Evolutionary conservation across 2,329 filamentous ascomycete genomes (phyloP).

Genomic region (Nothophaeocryptopus gaeumannii): DNA sequence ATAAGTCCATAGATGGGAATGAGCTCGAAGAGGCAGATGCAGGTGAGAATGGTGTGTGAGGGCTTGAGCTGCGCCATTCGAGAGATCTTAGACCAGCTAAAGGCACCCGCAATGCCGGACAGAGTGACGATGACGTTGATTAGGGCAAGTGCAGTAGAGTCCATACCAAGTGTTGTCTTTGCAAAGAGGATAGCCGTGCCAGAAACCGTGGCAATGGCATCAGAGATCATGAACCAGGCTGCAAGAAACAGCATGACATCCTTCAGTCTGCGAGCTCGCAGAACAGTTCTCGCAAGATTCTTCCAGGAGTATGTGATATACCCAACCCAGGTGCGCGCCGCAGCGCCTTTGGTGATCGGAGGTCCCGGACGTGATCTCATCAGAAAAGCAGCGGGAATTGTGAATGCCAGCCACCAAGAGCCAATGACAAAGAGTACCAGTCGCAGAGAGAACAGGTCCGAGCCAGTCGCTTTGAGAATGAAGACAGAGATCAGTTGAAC

Average conservation of each 20-base stretch:
- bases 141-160: constrained; percentile 78
- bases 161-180: constrained; percentile 89
- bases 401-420: constrained; percentile 89
- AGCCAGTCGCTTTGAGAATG: constrained; percentile 68
- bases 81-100: constrained; percentile 82
- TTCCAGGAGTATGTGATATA: constrained; percentile 85
- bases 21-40: constrained; percentile 83
- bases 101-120: constrained; percentile 80
- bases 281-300: constrained; percentile 75
- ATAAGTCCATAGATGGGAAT: constrained; percentile 89
- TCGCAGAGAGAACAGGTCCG: constrained; percentile 79
- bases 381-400: constrained; percentile 83
- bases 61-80: constrained; percentile 67
- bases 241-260: constrained; percentile 77
- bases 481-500: constrained; percentile 79
- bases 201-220: constrained; percentile 90
- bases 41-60: constrained; percentile 86
- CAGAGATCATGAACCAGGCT: constrained; percentile 92
- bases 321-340: constrained; percentile 54
- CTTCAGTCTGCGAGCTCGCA: constrained; percentile 67
- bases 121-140: constrained; percentile 91
- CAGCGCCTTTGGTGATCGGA: constrained; percentile 48
- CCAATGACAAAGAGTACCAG: constrained; percentile 85
- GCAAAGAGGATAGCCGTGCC: constrained; percentile 94
- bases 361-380: constrained; percentile 85